Base-by-base conservation (phyloP, 345 rosid genomes). In the Limnanthes douglasii region DNA sequence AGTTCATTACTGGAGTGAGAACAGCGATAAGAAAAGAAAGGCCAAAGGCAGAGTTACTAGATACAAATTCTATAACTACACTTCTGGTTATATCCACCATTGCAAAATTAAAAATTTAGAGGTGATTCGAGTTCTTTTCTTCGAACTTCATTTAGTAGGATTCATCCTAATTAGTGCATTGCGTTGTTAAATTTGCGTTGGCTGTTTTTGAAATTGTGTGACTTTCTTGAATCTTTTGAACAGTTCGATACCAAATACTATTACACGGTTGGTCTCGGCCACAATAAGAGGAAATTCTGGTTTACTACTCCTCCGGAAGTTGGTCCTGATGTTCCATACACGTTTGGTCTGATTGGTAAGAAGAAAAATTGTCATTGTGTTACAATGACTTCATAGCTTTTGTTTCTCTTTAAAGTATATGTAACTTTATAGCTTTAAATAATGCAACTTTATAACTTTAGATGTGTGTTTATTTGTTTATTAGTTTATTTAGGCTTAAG, bases 71-170 rank as follows among this genome's bases (percentile, higher is more conserved):
- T 58, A 44, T 57, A 54, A 79, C 34, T 83, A 83, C 56, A 64
- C 66, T 42, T 88, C 97, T 38, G 93, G 93, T 42, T 73, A 61
- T 35, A 88, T 88, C 51, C 95, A 88, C 47, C 97, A 88, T 54
- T 75, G 83, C 57, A 46, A 56, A 38, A 60, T 83, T 48, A 60
- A 57, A 65, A 50, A 73, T 32, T 50, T 88, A 19, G 53, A 73
- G 97, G 97, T 82, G 30, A 37, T 20, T 30, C 16, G 22, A 11
- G 11, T 12, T 11, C 21, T 21, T 18, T 11, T 26, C 3, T 23
- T 21, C 13, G 15, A 1, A 14, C 2, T 11, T 20, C 5, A n/a
- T n/a, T 28, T 16, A 16, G 22, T 12, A 8, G 2, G 15, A 6
- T 20, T n/a, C n/a, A n/a, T n/a, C n/a, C n/a, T n/a, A n/a, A n/a